Percentiles rank a stretch among this genome's conserved stretches.
phyloP scores from a whole-genome alignment of 352 stramenopile genomes.

The Pythium rishiriense region DNA sequence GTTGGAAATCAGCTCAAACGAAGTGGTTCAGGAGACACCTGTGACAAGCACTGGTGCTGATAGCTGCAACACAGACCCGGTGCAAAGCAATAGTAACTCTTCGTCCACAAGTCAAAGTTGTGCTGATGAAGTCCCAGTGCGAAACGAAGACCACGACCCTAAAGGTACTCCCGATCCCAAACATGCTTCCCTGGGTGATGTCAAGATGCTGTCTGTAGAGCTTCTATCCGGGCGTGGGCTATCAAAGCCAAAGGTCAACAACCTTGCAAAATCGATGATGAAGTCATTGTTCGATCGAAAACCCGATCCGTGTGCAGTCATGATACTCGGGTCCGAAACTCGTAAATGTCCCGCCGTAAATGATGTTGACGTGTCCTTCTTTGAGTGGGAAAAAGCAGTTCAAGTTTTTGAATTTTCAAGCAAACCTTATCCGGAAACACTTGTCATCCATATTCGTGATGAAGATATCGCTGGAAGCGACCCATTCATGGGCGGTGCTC shows the following conservation, averaged over 20 bases:
- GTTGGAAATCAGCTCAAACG: background rate
- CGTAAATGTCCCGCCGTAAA: constrained; percentile 37
- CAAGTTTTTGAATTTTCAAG: constrained; percentile 42
- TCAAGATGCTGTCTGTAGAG: constrained; percentile 43
- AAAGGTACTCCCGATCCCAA: background rate
- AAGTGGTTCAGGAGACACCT: background rate
- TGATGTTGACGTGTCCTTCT: constrained; percentile 45
- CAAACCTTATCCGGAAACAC: constrained; percentile 33
- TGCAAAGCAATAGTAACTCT: background rate
- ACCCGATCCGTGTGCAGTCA: constrained; percentile 46
- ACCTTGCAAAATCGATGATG: constrained; percentile 32
- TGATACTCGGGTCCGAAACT: constrained; percentile 31
- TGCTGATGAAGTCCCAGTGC: background rate
- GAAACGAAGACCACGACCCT: background rate
- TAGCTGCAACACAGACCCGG: background rate
- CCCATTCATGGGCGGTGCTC: constrained; percentile 44
- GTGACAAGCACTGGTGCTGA: background rate
- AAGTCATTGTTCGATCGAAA: constrained; percentile 46
- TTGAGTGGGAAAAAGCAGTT: constrained; percentile 46
- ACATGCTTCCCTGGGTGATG: constrained; percentile 17
- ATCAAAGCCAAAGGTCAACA: constrained; percentile 21
- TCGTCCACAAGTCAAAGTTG: background rate
- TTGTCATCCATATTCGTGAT: constrained; percentile 43
- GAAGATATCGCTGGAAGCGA: constrained; percentile 40
- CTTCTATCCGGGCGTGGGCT: constrained; percentile 36